Percentiles rank a stretch among this genome's conserved stretches.
Evolutionary conservation across 192 early-diverging fungal genomes (phyloP).

Genomic region (Coemansia sp.): DNA sequence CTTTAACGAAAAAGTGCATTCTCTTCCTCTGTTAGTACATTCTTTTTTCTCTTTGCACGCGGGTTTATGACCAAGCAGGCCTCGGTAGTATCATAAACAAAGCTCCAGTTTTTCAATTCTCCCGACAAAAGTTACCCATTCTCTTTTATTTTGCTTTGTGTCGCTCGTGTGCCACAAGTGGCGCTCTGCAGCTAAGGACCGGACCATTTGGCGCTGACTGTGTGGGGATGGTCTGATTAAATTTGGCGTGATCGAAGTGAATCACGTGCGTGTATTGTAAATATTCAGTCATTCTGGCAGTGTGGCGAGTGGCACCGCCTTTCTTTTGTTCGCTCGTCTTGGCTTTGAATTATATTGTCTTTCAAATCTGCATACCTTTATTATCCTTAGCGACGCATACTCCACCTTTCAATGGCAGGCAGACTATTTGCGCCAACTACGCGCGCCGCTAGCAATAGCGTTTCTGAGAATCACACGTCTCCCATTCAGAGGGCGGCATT

Average conservation of each 20-base stretch:
- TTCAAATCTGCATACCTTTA: neutral
- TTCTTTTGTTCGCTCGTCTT: neutral
- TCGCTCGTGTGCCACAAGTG: neutral
- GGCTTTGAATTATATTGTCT: neutral
- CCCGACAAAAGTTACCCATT: neutral
- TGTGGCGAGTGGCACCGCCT: neutral
- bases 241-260: neutral
- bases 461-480: neutral
- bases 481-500: neutral
- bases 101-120: neutral
- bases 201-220: neutral
- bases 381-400: neutral
- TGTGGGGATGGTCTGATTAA: neutral
- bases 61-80: neutral
- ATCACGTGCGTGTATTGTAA: neutral
- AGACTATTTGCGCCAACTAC: neutral
- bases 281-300: neutral
- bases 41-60: neutral
- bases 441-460: neutral
- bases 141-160: neutral
- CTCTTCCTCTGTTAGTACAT: neutral
- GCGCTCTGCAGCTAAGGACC: too few relatives aligned
- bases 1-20: conserved; percentile 3
- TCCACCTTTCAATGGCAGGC: neutral
- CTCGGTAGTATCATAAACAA: neutral